A percentile compares a stretch with the other conserved stretches of the same genome.
Evolutionary conservation across 2,329 filamentous ascomycete genomes (phyloP).

Genomic region (Alternaria alternata): DNA sequence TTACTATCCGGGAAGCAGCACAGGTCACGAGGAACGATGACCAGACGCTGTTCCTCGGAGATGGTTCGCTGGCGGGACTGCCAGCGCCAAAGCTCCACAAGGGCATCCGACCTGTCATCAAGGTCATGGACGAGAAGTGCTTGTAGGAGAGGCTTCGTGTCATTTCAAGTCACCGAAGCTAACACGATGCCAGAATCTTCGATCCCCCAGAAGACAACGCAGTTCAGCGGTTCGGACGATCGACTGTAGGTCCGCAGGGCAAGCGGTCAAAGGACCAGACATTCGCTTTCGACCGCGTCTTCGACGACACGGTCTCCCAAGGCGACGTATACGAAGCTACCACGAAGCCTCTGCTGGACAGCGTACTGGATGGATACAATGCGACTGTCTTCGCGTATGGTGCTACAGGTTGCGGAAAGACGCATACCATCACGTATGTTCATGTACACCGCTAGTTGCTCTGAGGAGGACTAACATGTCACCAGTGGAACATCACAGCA

Average conservation of each 20-base stretch:
- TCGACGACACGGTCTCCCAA: slow-evolving; percentile 93
- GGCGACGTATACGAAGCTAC: slow-evolving; percentile 95
- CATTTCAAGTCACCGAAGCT: slow-evolving; percentile 19
- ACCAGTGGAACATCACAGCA: slow-evolving; percentile 79
- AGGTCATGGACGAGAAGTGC: slow-evolving; percentile 95
- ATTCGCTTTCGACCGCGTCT: slow-evolving; percentile 95
- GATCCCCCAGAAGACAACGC: slow-evolving; percentile 96
- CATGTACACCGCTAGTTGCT: background rate
- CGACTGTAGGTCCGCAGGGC: slow-evolving; percentile 73
- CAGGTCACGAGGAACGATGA: slow-evolving; percentile 85
- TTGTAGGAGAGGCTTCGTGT: slow-evolving; percentile 67
- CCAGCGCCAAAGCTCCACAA: slow-evolving; percentile 86
- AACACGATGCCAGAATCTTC: slow-evolving; percentile 74
- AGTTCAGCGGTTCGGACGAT: slow-evolving; percentile 84
- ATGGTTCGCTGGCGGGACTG: slow-evolving; percentile 89
- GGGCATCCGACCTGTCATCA: slow-evolving; percentile 90
- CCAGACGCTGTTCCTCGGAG: slow-evolving; percentile 89
- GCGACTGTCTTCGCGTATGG: slow-evolving; percentile 98
- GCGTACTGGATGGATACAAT: slow-evolving; percentile 96
- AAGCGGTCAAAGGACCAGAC: slow-evolving; percentile 98
- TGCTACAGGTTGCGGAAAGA: slow-evolving; percentile 97
- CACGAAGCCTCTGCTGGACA: slow-evolving; percentile 88
- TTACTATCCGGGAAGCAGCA: slow-evolving; percentile 90
- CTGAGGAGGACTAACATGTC: slow-evolving; percentile 24
- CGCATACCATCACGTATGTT: slow-evolving; percentile 80